Evolutionary conservation across 2,329 filamentous ascomycete species (phyloP).

Genomic region (Hypoxylon sp.): DNA sequence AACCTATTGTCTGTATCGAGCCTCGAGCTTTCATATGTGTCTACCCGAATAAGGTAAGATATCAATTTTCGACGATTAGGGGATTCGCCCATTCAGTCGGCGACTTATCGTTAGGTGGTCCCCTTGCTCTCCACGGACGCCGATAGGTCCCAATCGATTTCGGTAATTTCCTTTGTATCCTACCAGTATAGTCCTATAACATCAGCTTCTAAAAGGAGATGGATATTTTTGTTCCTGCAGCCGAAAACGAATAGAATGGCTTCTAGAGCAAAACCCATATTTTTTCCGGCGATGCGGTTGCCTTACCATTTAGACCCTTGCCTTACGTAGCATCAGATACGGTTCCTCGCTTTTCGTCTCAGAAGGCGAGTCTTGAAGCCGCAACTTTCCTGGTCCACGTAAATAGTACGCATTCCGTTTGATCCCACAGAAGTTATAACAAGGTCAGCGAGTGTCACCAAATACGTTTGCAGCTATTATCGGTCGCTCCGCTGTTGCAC

Average conservation of each 20-base stretch:
- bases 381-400: slow-evolving; percentile 21
- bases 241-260: slow-evolving; percentile 26
- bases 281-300: slow-evolving; percentile 23
- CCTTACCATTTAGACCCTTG: slow-evolving; percentile 27
- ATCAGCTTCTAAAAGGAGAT: slow-evolving; percentile 26
- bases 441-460: slow-evolving; percentile 42
- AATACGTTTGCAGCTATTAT: slow-evolving; percentile 31
- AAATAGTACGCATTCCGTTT: slow-evolving; percentile 45
- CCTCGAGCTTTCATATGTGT: slow-evolving; percentile 24
- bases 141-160: slow-evolving; percentile 25
- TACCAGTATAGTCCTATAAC: slow-evolving; percentile 32
- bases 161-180: slow-evolving; percentile 33
- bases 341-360: slow-evolving; percentile 39
- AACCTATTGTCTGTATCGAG: slow-evolving; percentile 25
- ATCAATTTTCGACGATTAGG: slow-evolving; percentile 16
- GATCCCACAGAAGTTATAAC: slow-evolving; percentile 46
- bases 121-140: slow-evolving; percentile 19
- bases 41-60: slow-evolving; percentile 30
- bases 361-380: slow-evolving; percentile 38
- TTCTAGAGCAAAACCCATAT: slow-evolving; percentile 12
- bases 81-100: slow-evolving; percentile 31
- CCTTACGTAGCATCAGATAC: slow-evolving; percentile 35
- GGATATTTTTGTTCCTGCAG: slow-evolving; percentile 27
- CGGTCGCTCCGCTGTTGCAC: slow-evolving; percentile 35
- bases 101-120: slow-evolving; percentile 16